Base-by-base conservation (phyloP, 2,329 filamentous ascomycete genomes). In the Sporothrix phasma region DNA sequence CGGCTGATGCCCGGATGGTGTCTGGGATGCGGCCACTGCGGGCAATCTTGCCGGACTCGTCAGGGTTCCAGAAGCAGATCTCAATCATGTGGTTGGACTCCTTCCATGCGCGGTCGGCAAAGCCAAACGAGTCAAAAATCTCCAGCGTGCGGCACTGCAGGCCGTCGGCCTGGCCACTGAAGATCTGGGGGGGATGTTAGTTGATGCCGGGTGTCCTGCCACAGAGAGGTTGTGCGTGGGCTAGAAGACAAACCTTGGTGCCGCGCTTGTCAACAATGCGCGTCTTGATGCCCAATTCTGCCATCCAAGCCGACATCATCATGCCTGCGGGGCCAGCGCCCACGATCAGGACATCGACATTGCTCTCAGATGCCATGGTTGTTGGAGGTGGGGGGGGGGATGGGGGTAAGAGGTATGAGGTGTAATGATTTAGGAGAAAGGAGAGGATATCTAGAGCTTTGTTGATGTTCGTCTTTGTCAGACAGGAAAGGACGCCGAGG, bases 21-120 rank as follows among this genome's bases (percentile, higher is more conserved):
- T 89, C 86, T 0, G 83, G 80, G 24, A 87, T 84, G 49, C 84
- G 79, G 54, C 84, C 85, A 26, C 78, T 84, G 41, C 86, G 79
- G 54, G 76, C 75, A 62, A 90, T 79, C 0, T 76, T 72, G 1
- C 85, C 85, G 3, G 39, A 24, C 37, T 78, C 73, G 62, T 83
- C 82, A 0, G 87, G 87, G 66, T 88, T 88, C 84, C 81, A 84
- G 63, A 83, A 77, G 51, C 76, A 72, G 64, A 87, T 83, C 76
- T 88, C 87, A n/a, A 88, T 77, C 76, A 89, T 83, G 70, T 85
- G 85, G 70, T 88, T 88, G 13, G 83, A 80, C 69, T 89, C 87
- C 56, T 84, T 85, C 81, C 84, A 85, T 1, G 80, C 81, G 4
- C 81, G 76, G 67, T 89, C 81, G 2, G 78, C 84, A 65, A 91